Base-by-base conservation (phyloP, 73 alveolate species). In the Urostyla sp. region DNA sequence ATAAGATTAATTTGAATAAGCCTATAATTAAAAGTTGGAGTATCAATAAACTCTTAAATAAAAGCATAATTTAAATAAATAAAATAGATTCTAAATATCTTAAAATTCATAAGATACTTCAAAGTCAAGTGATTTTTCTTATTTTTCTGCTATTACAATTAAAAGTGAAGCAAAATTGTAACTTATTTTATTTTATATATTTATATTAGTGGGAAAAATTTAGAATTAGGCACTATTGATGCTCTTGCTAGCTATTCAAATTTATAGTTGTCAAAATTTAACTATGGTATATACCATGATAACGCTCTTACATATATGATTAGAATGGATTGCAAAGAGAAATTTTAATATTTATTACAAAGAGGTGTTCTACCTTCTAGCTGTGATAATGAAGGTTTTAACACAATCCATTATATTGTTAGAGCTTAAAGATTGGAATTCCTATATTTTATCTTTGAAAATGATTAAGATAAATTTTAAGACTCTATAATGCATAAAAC, bases 301-400 rank as follows among this genome's bases (percentile, higher is more conserved):
- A 73, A 73, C 45, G 85, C 85, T 5, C 52, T 73, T 8, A 52
- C 85, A 11, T 73, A 73, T 23, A 73, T 73, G 85, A 73, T 73
- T 4, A 23, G 85, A 51, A 7, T 73, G 6, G 75, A 54, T 31
- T 57, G 53, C 46, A 50, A 32, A 53, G 3, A 24, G 0, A 54
- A 54, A 73, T 73, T 73, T 38, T 26, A 48, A 48, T 73, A 73
- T 53, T 36, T 51, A 5, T 26, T 73, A 1, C 50, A 53, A 46
- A 27, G 85, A 18, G 85, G 69, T 0, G 40, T 73, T 2, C 2
- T 26, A 26, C 63, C 85, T 28, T 27, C 75, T 3, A 3, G 15
- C 6, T 28, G 13, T 0, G 85, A 73, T 54, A 7, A 34, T 15
- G 69, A 73, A 34, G 85, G 69, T 0, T 38, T 26, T 10, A 73